A percentile compares a stretch with the other conserved stretches of the same genome.
phyloP scores from a whole-genome alignment of 352 stramenopile species.

The Phytophthora rubi region DNA sequence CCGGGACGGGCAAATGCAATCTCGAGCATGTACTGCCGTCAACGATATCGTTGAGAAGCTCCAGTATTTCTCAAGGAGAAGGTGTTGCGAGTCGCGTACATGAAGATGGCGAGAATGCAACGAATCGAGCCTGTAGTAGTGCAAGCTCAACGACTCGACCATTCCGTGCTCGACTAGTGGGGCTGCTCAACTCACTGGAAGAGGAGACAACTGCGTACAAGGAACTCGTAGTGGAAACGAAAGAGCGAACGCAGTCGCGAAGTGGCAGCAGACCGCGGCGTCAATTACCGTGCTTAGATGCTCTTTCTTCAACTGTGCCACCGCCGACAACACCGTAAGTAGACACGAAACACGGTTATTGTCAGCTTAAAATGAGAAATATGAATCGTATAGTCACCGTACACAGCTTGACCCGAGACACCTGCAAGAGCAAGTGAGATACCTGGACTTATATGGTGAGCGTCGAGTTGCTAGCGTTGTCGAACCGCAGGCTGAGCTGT shows the following conservation, averaged over 20 bases:
- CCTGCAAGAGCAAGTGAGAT: background rate
- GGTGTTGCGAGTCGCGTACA: background rate
- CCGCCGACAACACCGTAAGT: conserved; percentile 10
- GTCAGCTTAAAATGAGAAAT: conserved; percentile 9
- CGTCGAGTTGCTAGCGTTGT: conserved; percentile 84
- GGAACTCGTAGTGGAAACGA: conserved; percentile 34
- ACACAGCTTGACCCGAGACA: background rate
- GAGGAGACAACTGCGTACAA: conserved; percentile 65
- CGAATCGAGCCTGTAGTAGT: conserved; percentile 23
- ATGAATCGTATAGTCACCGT: conserved; percentile 8
- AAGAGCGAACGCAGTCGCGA: conserved; percentile 22
- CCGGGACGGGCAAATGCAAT: conserved; percentile 1
- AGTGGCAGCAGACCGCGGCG: conserved; percentile 12
- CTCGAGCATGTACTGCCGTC: background rate
- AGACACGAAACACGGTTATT: conserved; percentile 3
- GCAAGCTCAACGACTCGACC: conserved; percentile 36
- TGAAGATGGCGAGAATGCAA: conserved; percentile 10
- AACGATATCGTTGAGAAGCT: conserved; percentile 1
- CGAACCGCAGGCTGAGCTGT: conserved; percentile 85
- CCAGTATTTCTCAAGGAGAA: background rate
- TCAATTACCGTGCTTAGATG: conserved; percentile 29
- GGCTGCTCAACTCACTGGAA: conserved; percentile 70
- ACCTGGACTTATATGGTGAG: conserved; percentile 72
- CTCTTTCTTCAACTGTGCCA: background rate
- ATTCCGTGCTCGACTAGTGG: conserved; percentile 65